Evolutionary conservation across 78 protist genomes (phyloP).

Genomic region (slime mould (Dictyostelium discoideum)): dicty_2.7 NC_007089.4:3056001-3056500

Average conservation of each 20-base stretch:
- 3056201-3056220: slow-evolving; percentile 8
- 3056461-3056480: not conserved
- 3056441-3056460: not conserved
- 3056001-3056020: not conserved
- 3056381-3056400: not conserved
- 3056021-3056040: not conserved
- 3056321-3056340: slow-evolving; percentile 6
- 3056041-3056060: not conserved
- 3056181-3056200: not conserved
- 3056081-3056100: slow-evolving; percentile 17
- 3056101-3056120: slow-evolving; percentile 4
- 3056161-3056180: not conserved
- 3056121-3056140: not conserved
- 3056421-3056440: not conserved
- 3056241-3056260: not conserved
- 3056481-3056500: slow-evolving; percentile 16
- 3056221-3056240: not conserved
- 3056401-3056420: not conserved
- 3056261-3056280: not conserved
- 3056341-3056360: slow-evolving; percentile 24
- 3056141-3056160: slow-evolving; percentile 1
- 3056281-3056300: not conserved
- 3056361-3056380: slow-evolving; percentile 2
- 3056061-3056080: not conserved
- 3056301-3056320: not conserved